These are phyloP conservation scores for Citrus maxima DNA, from an alignment of 345 rosid species.

Conservation along the genomic window DNA sequence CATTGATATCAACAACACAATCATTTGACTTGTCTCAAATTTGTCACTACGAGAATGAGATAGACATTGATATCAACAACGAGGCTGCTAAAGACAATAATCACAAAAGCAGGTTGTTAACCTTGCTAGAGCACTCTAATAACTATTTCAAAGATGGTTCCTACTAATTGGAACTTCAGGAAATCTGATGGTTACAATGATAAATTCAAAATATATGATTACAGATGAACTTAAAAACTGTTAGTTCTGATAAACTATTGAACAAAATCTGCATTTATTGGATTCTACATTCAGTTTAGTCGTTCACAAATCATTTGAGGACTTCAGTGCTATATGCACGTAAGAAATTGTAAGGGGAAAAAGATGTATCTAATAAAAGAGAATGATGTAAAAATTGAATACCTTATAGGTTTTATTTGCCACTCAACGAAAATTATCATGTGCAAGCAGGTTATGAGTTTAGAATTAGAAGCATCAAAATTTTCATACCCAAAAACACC, in stretches of 20 bases:
- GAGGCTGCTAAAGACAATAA: background rate
- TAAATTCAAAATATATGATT: background rate
- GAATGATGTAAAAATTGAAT: background rate
- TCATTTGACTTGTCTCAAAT: too few species aligned
- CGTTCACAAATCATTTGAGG: background rate
- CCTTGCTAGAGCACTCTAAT: background rate
- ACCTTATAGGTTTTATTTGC: constrained; percentile 20
- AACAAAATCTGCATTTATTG: background rate
- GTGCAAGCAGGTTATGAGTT: constrained; percentile 9
- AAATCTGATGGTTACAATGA: background rate
- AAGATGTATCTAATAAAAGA: background rate
- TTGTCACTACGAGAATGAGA: background rate
- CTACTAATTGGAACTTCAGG: background rate
- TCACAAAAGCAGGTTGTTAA: background rate
- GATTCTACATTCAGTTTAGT: background rate
- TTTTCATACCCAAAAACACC: constrained; percentile 7
- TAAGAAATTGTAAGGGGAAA: background rate
- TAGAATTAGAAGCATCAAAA: constrained; percentile 6
- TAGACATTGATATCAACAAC: background rate
- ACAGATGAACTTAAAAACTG: background rate
- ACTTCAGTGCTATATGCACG: background rate
- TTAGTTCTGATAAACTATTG: background rate
- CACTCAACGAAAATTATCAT: constrained; percentile 2
- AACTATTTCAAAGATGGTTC: background rate
- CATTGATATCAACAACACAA: background rate